Percentiles rank a stretch among this genome's conserved stretches.
These are phyloP conservation scores for Calonectria multiphialidica DNA, from an alignment of 2,329 filamentous ascomycete species.

Conservation along the genomic window DNA sequence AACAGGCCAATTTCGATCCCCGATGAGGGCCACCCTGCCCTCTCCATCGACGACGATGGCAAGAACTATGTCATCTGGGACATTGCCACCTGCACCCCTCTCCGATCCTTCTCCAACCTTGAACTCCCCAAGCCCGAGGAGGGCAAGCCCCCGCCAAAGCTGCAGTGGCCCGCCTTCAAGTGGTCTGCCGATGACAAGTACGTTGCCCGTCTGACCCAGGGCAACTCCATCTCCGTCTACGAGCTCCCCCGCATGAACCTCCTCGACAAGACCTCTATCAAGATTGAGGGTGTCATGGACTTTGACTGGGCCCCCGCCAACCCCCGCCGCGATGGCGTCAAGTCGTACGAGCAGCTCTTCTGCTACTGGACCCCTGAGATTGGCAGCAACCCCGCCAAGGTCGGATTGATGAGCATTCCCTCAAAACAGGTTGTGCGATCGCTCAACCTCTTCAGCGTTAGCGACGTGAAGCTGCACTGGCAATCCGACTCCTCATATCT, in stretches of 20 bases:
- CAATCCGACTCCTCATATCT: constrained; percentile 94
- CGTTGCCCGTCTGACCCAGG: constrained; percentile 90
- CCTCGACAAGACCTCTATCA: constrained; percentile 90
- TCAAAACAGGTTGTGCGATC: constrained; percentile 95
- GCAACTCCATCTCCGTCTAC: constrained; percentile 91
- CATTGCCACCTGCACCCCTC: constrained; percentile 86
- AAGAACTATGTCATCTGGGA: constrained; percentile 99
- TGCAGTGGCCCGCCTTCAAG: constrained; percentile 99
- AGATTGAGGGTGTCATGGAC: constrained; percentile 96
- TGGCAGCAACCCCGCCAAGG: constrained; percentile 97
- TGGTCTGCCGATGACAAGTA: constrained; percentile 99
- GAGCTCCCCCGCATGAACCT: constrained; percentile 91
- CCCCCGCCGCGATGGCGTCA: constrained; percentile 84
- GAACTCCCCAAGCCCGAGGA: constrained; percentile 75
- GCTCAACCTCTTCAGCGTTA: constrained; percentile 97
- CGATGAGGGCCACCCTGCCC: constrained; percentile 85
- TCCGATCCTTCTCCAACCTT: constrained; percentile 93
- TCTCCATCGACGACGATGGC: constrained; percentile 93
- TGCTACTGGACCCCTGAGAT: constrained; percentile 99
- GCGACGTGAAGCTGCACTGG: constrained; percentile 98
- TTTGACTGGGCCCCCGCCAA: constrained; percentile 97
- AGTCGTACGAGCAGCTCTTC: constrained; percentile 94
- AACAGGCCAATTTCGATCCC: constrained; percentile 92
- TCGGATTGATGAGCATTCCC: constrained; percentile 95
- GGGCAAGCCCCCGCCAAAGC: constrained; percentile 81